These are phyloP conservation scores for Chlamydomonas schloesseri DNA, from an alignment of 139 green algal genomes.

Conservation along the genomic window DNA sequence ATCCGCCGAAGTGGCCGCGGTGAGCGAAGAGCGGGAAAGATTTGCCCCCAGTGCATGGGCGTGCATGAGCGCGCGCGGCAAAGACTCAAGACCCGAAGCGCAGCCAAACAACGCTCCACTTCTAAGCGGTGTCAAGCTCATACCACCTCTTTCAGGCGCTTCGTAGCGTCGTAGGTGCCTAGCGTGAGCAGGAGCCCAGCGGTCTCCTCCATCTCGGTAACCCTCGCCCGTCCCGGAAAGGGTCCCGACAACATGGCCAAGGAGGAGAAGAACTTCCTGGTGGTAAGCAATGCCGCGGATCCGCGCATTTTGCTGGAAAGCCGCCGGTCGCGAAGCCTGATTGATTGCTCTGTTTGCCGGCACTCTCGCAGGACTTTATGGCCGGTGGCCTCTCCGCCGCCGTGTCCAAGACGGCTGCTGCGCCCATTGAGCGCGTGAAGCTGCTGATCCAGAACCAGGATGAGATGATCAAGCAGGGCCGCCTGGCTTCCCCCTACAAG, in stretches of 20 bases:
- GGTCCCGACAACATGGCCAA: background rate
- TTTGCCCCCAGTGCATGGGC: too few relatives aligned
- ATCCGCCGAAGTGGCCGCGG: too few relatives aligned
- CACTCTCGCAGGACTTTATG: slow-evolving; percentile 57
- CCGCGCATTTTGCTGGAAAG: background rate
- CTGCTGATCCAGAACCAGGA: slow-evolving; percentile 88
- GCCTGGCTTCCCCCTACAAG: slow-evolving; percentile 79
- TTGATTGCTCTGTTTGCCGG: background rate
- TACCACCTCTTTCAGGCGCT: too few relatives aligned
- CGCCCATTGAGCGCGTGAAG: slow-evolving; percentile 98
- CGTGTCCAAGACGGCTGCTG: slow-evolving; percentile 93
- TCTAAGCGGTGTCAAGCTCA: too few relatives aligned
- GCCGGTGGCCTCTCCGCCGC: slow-evolving; percentile 78
- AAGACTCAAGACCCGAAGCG: too few relatives aligned
- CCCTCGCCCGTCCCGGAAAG: background rate
- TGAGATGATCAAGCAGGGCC: slow-evolving; percentile 79
- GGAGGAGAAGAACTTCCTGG: slow-evolving; percentile 45
- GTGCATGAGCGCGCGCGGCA: too few relatives aligned
- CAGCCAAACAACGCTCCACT: too few relatives aligned
- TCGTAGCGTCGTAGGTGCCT: too few relatives aligned
- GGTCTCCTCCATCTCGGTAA: background rate
- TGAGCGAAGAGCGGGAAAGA: too few relatives aligned
- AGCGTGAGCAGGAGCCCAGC: background rate
- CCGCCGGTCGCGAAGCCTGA: background rate
- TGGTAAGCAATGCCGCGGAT: slow-evolving; percentile 14